Evolutionary conservation across 2,329 filamentous ascomycete species (phyloP), one percentile per base, ranked within the genome.

Genomic region (Fusarium buxicola): DNA sequence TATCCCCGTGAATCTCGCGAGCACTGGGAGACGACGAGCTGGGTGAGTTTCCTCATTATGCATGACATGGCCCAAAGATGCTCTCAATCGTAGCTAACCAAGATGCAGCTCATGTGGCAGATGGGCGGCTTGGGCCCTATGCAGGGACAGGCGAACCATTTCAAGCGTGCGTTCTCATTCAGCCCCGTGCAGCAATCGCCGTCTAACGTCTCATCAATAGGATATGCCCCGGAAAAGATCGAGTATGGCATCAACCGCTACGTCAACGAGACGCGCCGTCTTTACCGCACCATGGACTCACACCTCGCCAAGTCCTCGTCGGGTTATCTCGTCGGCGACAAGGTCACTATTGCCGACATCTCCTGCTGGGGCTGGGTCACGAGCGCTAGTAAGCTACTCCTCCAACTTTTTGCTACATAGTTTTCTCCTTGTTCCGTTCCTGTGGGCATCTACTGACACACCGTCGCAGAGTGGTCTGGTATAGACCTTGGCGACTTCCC

Each of bases 91-190:
- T 6, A 21, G n/a, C 58, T 66, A 40, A 63, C 40, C 21, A 10
- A 12, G 3, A 5, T 1, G 10, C 48, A 84, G 82, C 78, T 87
- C 57, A 87, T 87, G 76, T 92, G 88, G 83, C 88, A 94, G 77
- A 94, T 94, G 77, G 89, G 88, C 3, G 92, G 92, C 3, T 80
- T 94, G 2, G 91, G 91, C 0, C 92, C 92, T 1, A 94, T 94
- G 91, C 91, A 94, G 36, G 79, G 82, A 39, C 92, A 96, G 75
- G 85, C 92, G 48, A 93, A 95, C 76, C 92, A 96, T 77, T 96
- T 96, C 77, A 81, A 80, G 43, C 86, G 91, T 84, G 71, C 49
- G 81, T 73, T 13, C 7, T 12, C 27, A 3, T 16, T 3, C 0
- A 24, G 13, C 7, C 5, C 0, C 3, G 4, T 1, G 5, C 18